Base-by-base conservation (phyloP, 768 basidiomycete species). In the Kwoniella pini region DNA sequence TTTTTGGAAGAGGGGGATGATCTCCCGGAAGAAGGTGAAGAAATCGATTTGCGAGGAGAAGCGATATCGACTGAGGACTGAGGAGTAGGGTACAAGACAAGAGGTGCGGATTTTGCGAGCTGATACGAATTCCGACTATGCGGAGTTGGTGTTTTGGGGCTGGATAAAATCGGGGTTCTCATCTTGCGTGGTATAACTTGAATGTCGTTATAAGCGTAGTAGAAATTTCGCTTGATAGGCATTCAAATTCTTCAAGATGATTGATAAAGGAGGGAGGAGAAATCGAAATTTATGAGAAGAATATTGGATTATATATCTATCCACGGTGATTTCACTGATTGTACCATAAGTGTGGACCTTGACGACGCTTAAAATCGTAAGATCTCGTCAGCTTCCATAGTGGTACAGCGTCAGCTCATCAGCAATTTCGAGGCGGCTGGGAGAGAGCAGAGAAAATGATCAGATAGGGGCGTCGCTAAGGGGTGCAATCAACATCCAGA, bases 121-220 rank as follows among this genome's bases (percentile, higher is more conserved):
- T 57, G 33, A 49, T 43, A 40, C 28, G 56, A 31, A n/a, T n/a
- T n/a, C 43, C 7, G 6, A 9, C 11, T 22, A n/a, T 3, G 40
- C n/a, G 54, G 61, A 19, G 54, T 56, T 4, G 54, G 61, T 12
- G 61, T 62, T 21, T 39, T 46, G 1, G 61, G 54, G 6, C 30
- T 62, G 19, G 45, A 17, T 27, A 44, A 13, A n/a, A 4, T 26
- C n/a, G 33, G 17, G 36, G 24, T 28, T 39, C 36, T 7, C 52
- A 54, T 54, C n/a, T 15, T 30, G 0, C 15, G 19, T 21, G 54
- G 24, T 12, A 11, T 50, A 10, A 50, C 11, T 33, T 50, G n/a
- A 5, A 50, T 31, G 10, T 50, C 30, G 30, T 50, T 30, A 27
- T 50, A 50, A 30, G 1, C 11, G 27, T 50, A 50, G 26, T 30